Base-by-base conservation (phyloP, 495 filamentous ascomycete species). In the Rusavskia elegans region DNA sequence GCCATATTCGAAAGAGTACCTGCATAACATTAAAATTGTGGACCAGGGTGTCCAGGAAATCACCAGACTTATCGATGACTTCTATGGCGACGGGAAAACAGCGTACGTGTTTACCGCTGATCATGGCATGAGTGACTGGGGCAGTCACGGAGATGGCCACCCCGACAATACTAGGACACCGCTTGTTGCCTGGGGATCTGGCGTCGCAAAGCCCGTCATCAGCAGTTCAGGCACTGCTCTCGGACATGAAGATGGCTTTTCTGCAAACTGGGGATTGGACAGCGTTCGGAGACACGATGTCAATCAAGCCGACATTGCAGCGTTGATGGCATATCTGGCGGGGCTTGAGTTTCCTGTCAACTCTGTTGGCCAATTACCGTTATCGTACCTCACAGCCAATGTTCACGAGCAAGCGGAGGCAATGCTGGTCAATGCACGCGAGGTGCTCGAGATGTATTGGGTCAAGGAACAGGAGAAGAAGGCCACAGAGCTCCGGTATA, bases 51-150 rank as follows among this genome's bases (percentile, higher is more conserved):
- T 97, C 4, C 68, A 85, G 65, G 80, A 95, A 63, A 81, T 95
- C 40, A 81, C 83, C 16, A 75, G 82, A 54, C 61, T 96, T 37
- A 80, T 96, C 37, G 80, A 92, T 13, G 79, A 89, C 25, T 99
- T 97, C 63, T 99, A 95, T 60, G 73, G 65, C n/a, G 93, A 99
- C 63, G 84, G 75, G 13, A 82, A 92, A 68, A 96, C 93, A 0
- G 87, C 93, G 1, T 99, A 86, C 61, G 79, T 99, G 14, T 99
- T 99, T 64, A 99, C 93, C 10, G 92, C 92, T 2, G 92, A 99
- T 59, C 92, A 99, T 68, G 92, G 92, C 11, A 99, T 99, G 90
- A 95, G 85, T 61, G 93, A 99, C 68, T 94, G 85, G 84, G 92
- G 92, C 13, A 95, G 87, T 55, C 92, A 99, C 61, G 92, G 92